A percentile compares a stretch with the other conserved stretches of the same genome.
phyloP scores from a whole-genome alignment of 1,139 yeast species.

The Pichia sp. region DNA sequence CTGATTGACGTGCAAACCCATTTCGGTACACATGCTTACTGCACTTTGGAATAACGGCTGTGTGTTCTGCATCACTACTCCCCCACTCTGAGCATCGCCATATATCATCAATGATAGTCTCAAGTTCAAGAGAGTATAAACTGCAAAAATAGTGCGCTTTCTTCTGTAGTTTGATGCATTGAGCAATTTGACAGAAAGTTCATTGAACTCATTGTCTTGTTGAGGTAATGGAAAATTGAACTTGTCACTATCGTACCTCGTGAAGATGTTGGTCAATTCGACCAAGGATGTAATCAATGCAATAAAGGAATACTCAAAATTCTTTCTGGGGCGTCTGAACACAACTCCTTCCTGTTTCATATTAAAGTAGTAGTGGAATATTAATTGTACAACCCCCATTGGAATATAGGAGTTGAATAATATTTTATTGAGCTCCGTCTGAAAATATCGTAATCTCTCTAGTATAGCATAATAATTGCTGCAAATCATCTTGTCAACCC shows the following conservation, averaged over 20 bases:
- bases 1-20: conserved; percentile 14
- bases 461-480: conserved; percentile 21
- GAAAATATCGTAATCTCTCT: conserved; percentile 25
- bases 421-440: conserved; percentile 17
- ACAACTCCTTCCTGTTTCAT: conserved; percentile 5
- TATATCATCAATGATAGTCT: conserved; percentile 17
- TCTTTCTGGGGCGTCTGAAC: conserved; percentile 10
- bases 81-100: conserved; percentile 17
- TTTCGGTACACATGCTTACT: conserved; percentile 6
- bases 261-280: conserved; percentile 15
- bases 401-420: conserved; percentile 23
- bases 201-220: conserved; percentile 12
- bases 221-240: conserved; percentile 5
- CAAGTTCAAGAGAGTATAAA: conserved; percentile 14
- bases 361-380: conserved; percentile 15
- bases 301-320: conserved; percentile 15
- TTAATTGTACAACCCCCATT: conserved; percentile 13
- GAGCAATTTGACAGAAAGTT: conserved; percentile 10
- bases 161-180: conserved; percentile 15
- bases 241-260: neutral
- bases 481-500: conserved; percentile 6
- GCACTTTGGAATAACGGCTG: conserved; percentile 15
- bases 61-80: conserved; percentile 13
- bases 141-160: conserved; percentile 12
- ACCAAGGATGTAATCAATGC: conserved; percentile 16